Evolutionary conservation across 768 basidiomycete species (phyloP), one percentile per base, ranked within the genome.

Genomic region (Harrya chromipes): DNA sequence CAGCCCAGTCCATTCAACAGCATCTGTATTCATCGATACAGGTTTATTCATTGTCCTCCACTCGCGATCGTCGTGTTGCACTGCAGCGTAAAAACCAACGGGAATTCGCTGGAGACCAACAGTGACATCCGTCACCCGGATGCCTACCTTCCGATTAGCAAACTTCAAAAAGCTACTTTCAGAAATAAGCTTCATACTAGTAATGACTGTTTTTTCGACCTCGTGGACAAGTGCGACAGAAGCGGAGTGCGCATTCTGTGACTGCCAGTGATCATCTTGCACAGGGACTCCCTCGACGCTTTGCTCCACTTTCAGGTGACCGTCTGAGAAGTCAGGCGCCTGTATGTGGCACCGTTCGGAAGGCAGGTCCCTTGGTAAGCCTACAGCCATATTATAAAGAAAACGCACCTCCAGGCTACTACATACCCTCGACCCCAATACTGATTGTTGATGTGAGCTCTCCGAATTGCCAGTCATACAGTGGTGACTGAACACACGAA

Each of bases 1-100:
- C 5, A 16, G 21, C 6, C 23, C 52, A 10, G 1, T 10, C 52
- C 52, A 53, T 44, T 49, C 52, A 10, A 48, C 23, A n/a, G 23
- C 13, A 27, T 31, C 46, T 17, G 19, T n/a, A 17, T 39, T 10
- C 46, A 44, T 20, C 8, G 19, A 31, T 3, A 24, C 17, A 21
- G 12, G 42, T 21, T 34, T 43, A 43, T 43, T 33, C 14, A 11
- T 16, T 3, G 46, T 47, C 29, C 29, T 43, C 29, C 29, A 43
- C 33, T 43, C 29, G 12, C 17, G 14, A 3, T 20, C 31, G 26
- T 20, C 4, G 42, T 49, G 38, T 4, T 31, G 20, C 9, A 52
- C 44, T 0, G 17, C 19, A 14, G 20, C 19, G 20, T 47, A 46
- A 29, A 46, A 46, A 9, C 50, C 50, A 4, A 20, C 44, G 8